Evolutionary conservation across 2,329 filamentous ascomycete species (phyloP).

Genomic region (Aspergillus fijiensis): DNA sequence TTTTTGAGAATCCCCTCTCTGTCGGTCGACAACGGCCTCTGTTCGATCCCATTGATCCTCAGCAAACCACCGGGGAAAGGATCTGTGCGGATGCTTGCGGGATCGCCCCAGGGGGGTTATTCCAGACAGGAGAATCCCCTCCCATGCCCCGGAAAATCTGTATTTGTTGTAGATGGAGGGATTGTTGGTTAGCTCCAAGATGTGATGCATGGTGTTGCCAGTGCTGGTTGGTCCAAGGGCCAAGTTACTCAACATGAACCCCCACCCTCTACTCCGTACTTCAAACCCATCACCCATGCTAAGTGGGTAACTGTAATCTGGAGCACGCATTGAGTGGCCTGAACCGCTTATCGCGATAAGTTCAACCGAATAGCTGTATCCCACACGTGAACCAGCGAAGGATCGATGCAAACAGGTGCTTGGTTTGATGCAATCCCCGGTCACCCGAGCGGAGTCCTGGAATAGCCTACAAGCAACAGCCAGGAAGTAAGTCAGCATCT

Average conservation of each 20-base stretch:
- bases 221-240: conserved; percentile 17
- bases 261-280: background rate
- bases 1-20: conserved; percentile 25
- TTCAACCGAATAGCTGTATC: conserved; percentile 1
- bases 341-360: background rate
- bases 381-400: conserved; percentile 15
- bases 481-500: background rate
- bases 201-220: background rate
- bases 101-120: conserved; percentile 14
- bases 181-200: background rate
- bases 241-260: conserved; percentile 5
- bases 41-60: conserved; percentile 25
- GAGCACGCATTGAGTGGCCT: background rate
- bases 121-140: background rate
- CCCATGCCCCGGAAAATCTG: background rate
- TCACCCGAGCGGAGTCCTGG: background rate
- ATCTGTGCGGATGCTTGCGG: conserved; percentile 19
- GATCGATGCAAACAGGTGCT: background rate
- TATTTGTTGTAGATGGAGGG: background rate
- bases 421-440: conserved; percentile 1
- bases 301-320: background rate
- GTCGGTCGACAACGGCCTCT: conserved; percentile 23
- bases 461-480: background rate
- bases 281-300: background rate
- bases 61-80: conserved; percentile 8